These are phyloP conservation scores for Strobilomyces confusus DNA, from an alignment of 768 basidiomycete genomes.

Conservation along the genomic window DNA sequence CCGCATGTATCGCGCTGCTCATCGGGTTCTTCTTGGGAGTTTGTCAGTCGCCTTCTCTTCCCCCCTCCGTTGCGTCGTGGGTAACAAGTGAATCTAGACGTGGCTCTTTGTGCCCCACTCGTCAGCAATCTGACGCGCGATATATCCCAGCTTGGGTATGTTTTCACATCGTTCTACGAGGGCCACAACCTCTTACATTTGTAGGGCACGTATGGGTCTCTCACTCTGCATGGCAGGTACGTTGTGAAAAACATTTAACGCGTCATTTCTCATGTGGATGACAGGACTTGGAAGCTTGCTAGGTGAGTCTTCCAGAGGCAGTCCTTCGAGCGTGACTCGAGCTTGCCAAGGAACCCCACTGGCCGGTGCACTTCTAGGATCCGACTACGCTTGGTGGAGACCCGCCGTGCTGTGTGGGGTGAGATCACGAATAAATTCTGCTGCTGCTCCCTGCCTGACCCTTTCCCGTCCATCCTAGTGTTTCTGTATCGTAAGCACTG, in stretches of 20 bases:
- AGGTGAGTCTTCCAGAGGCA: conserved; percentile 4
- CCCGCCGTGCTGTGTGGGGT: conserved; percentile 50
- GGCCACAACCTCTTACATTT: neutral
- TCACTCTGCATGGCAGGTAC: conserved; percentile 45
- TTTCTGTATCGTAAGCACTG: conserved; percentile 15
- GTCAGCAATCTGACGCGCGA: conserved; percentile 40
- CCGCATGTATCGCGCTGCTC: conserved; percentile 37
- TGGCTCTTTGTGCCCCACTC: conserved; percentile 41
- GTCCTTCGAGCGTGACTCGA: conserved; percentile 10
- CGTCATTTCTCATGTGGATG: neutral
- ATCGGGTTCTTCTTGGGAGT: conserved; percentile 50
- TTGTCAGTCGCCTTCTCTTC: conserved; percentile 26
- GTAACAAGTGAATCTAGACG: conserved; percentile 24
- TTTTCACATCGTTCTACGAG: neutral
- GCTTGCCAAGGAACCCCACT: conserved; percentile 45
- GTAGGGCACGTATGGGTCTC: conserved; percentile 42
- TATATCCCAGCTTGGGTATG: conserved; percentile 47
- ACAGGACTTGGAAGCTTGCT: conserved; percentile 26
- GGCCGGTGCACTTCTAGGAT: conserved; percentile 50
- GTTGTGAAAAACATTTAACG: conserved; percentile 3
- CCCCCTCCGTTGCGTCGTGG: neutral
- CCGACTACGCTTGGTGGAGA: conserved; percentile 52
- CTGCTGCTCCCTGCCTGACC: neutral
- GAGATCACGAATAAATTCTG: conserved; percentile 1
- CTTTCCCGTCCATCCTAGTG: conserved; percentile 5